Evolutionary conservation across 306 rosid species (phyloP), one percentile per base, ranked within the genome.

Genomic region (Bauhinia variegata): DNA sequence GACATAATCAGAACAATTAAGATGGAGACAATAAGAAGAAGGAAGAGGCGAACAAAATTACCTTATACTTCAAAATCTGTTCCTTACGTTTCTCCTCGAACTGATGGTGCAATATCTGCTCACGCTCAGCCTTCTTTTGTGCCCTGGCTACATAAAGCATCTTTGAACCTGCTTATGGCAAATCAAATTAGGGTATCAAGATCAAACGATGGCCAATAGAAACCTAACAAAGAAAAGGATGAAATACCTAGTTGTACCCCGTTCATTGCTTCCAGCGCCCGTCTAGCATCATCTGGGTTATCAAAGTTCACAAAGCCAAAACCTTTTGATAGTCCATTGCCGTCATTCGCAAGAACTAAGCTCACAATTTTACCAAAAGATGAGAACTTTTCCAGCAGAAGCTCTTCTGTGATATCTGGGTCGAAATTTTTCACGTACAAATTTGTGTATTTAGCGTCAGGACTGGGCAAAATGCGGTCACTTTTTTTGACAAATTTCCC

Each of bases 101-200:
- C 47, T 82, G 89, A 54, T 48, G 79, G 41, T 74, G 82, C 79
- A 92, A 75, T 63, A 89, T 65, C 71, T 80, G 95, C 80, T 85
- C 83, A 7, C 96, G 97, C 76, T 92, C 97, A 6, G 87, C 81
- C 84, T 80, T 87, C 79, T 87, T 92, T 65, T 89, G 96, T 70
- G 95, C 97, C 83, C 90, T 82, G 42, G 92, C 90, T 52, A 87
- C 96, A 63, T 87, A 92, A 15, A 92, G 87, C 82, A 63, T 58
- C 86, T 85, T 84, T 63, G 96, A 85, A 67, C 95, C 96, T 92
- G 77, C 63, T 73, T 36, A 61, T 49, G 32, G 70, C 30, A 78
- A 65, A 59, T 47, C 60, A 75, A 49, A n/a, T n/a, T n/a, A 34
- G 34, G 18, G 28, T 32, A 37, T 62, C 11, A 68, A 13, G 41